These are phyloP conservation scores for Pachysandra terminalis DNA, from an alignment of 164 flowering plant species.

Conservation along the genomic window DNA sequence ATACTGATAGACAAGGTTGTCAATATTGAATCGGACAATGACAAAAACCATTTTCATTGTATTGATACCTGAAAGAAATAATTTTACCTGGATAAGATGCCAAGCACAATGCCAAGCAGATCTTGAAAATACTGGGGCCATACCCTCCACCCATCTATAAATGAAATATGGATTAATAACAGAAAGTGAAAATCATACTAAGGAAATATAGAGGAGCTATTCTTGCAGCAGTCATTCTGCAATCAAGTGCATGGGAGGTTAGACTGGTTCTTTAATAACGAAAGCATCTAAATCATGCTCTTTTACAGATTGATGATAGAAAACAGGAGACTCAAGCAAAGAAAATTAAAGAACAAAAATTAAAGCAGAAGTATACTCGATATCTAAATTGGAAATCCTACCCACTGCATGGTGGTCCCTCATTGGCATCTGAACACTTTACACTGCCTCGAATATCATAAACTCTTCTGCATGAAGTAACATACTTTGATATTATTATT, in stretches of 20 bases:
- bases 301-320: background rate
- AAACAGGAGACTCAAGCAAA: background rate
- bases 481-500: background rate
- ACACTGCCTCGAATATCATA: slow-evolving; percentile 65
- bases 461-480: slow-evolving; percentile 59
- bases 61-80: background rate
- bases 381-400: slow-evolving; percentile 17
- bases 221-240: background rate
- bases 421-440: slow-evolving; percentile 65
- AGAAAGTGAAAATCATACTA: background rate
- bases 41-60: background rate
- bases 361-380: background rate
- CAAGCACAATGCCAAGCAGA: slow-evolving; percentile 94
- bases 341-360: background rate
- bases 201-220: background rate
- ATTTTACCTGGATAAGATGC: slow-evolving; percentile 90
- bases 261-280: background rate
- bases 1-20: background rate
- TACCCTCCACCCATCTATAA: slow-evolving; percentile 90
- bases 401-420: slow-evolving; percentile 98
- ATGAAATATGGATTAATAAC: slow-evolving; percentile 1
- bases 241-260: background rate
- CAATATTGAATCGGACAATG: too few species aligned
- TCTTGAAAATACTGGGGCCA: slow-evolving; percentile 98
- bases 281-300: background rate